Conservation (phyloP, 2,329 filamentous ascomycete species). For the Nigrograna mackinnonii region DNA sequence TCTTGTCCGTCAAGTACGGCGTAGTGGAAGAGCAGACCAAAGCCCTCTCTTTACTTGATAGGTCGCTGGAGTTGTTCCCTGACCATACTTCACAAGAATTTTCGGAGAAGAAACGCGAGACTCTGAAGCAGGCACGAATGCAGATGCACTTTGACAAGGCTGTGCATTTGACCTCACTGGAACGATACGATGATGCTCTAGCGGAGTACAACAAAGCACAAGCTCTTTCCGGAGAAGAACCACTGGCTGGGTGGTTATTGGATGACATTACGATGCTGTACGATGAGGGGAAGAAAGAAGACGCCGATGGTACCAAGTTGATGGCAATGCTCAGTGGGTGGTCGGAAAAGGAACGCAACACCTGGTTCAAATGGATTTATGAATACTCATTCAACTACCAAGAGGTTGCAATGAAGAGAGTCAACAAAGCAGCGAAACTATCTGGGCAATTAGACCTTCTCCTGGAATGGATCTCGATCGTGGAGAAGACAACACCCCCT, state of each 20-base stretch:
- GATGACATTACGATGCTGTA: constrained; percentile 7
- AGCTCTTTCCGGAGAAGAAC: background rate
- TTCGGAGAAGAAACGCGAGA: no score
- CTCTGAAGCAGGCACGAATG: no score
- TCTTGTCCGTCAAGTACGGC: no score
- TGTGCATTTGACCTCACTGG: background rate
- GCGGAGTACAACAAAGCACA: constrained; percentile 6
- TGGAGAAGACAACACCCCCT: constrained; percentile 4
- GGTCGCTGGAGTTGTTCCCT: no score
- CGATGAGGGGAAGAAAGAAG: background rate
- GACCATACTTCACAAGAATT: no score
- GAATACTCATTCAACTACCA: background rate
- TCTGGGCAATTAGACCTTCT: constrained; percentile 4
- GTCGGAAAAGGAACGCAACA: constrained; percentile 7
- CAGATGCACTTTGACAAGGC: constrained; percentile 5
- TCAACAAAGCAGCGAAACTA: constrained; percentile 7
- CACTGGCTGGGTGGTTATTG: constrained; percentile 1
- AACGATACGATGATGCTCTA: constrained; percentile 4
- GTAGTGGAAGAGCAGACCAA: no score
- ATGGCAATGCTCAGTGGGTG: constrained; percentile 9
- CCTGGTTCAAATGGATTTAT: constrained; percentile 4
- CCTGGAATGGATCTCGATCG: constrained; percentile 6
- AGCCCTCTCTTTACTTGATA: no score
- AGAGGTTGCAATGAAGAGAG: background rate
- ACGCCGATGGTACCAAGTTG: constrained; percentile 2